Percentiles rank a stretch among this genome's conserved stretches.
Evolutionary conservation across 2,329 filamentous ascomycete species (phyloP).

Genomic region (Myriosclerotinia duriaeana): DNA sequence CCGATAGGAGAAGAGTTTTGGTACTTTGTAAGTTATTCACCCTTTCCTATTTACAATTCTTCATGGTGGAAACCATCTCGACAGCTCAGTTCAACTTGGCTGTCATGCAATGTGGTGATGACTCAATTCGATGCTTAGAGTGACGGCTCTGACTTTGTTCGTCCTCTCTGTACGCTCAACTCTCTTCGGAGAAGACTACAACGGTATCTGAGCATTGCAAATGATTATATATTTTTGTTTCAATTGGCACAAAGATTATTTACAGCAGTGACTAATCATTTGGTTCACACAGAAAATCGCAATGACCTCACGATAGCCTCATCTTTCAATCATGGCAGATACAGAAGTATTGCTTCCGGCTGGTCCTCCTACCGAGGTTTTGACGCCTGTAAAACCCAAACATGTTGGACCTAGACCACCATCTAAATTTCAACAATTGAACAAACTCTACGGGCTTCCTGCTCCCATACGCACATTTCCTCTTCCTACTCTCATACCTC

Average conservation of each 20-base stretch:
- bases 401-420: constrained; percentile 28
- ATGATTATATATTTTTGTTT: constrained; percentile 28
- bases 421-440: constrained; percentile 50
- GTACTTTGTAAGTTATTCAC: constrained; percentile 28
- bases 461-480: constrained; percentile 80
- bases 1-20: constrained; percentile 14
- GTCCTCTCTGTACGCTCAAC: constrained; percentile 63
- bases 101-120: constrained; percentile 54
- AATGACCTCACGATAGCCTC: constrained; percentile 35
- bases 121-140: constrained; percentile 60
- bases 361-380: constrained; percentile 20
- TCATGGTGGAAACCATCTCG: not conserved
- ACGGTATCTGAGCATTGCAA: constrained; percentile 83
- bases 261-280: constrained; percentile 22
- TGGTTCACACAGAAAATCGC: constrained; percentile 28
- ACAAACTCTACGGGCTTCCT: constrained; percentile 78
- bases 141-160: constrained; percentile 47
- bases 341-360: constrained; percentile 23
- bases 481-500: constrained; percentile 83
- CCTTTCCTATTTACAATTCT: constrained; percentile 2
- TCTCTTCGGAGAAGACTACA: constrained; percentile 75
- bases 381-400: constrained; percentile 23
- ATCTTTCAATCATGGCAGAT: constrained; percentile 34
- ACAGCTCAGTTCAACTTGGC: constrained; percentile 6
- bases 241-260: not conserved